Evolutionary conservation across 306 rosid species (phyloP).

Genomic region (Pachyrhizus erosus): DNA sequence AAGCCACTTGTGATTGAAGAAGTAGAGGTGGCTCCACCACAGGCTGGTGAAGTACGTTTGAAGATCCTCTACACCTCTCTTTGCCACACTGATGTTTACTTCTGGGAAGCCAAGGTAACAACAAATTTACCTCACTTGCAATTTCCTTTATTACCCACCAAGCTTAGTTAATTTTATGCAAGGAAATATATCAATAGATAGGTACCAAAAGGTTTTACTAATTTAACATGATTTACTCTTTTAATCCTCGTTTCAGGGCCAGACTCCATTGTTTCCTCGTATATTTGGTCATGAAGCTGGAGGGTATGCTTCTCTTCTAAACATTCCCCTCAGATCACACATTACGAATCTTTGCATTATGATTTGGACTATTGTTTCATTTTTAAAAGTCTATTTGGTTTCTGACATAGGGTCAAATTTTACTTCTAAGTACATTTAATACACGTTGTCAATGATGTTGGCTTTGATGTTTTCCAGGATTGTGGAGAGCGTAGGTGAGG

Average conservation of each 20-base stretch:
- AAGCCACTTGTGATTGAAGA: constrained; percentile 58
- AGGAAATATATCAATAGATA: background rate
- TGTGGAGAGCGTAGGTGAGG: constrained; percentile 90
- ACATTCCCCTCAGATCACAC: background rate
- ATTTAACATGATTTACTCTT: background rate
- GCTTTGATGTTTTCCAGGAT: constrained; percentile 47
- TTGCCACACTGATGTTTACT: constrained; percentile 63
- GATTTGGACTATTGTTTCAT: background rate
- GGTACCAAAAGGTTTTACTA: background rate
- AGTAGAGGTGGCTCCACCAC: constrained; percentile 63
- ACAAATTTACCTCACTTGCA: background rate
- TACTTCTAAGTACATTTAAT: background rate
- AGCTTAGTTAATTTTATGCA: background rate
- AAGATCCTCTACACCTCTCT: constrained; percentile 64
- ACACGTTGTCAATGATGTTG: background rate
- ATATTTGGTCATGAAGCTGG: constrained; percentile 96
- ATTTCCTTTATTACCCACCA: background rate
- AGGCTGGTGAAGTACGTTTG: constrained; percentile 60
- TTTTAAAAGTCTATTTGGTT: background rate
- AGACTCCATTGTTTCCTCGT: constrained; percentile 86
- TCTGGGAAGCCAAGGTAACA: constrained; percentile 62
- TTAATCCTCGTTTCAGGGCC: constrained; percentile 63
- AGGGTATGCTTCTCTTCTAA: constrained; percentile 60
- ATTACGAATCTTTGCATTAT: background rate
- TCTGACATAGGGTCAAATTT: background rate